phyloP scores from a whole-genome alignment of 345 rosid genomes.

The Populus davidiana region DNA sequence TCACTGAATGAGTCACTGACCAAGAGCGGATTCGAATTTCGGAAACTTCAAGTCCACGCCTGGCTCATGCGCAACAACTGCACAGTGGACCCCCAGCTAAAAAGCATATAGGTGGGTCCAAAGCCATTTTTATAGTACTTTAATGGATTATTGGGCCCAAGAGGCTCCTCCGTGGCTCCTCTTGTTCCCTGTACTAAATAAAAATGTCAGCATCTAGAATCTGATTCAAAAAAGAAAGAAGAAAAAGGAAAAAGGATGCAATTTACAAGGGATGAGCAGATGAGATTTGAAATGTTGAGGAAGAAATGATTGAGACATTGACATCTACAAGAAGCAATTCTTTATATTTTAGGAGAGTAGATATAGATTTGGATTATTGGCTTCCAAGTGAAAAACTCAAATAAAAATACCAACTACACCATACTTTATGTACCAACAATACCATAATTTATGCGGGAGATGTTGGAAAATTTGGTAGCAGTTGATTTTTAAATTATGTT shows the following conservation, averaged over 20 bases:
- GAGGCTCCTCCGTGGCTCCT: conserved; percentile 11
- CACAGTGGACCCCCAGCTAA: background rate
- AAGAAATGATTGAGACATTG: background rate
- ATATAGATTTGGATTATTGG: background rate
- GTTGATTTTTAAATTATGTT: too few species aligned
- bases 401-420: background rate
- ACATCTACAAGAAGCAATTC: background rate
- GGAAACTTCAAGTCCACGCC: background rate
- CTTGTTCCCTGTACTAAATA: background rate
- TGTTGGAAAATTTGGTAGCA: too few species aligned
- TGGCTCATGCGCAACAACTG: background rate
- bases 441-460: too few species aligned
- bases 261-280: background rate
- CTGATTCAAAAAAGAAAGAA: background rate
- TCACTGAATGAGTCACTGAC: background rate
- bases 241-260: background rate
- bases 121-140: background rate
- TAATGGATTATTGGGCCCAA: background rate
- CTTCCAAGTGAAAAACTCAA: background rate
- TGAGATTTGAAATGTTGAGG: background rate
- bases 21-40: background rate
- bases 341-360: background rate
- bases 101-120: conserved; percentile 4
- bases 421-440: accelerated
- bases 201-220: background rate